These are phyloP conservation scores for Russula lepida DNA, from an alignment of 768 basidiomycete species.

Conservation along the genomic window DNA sequence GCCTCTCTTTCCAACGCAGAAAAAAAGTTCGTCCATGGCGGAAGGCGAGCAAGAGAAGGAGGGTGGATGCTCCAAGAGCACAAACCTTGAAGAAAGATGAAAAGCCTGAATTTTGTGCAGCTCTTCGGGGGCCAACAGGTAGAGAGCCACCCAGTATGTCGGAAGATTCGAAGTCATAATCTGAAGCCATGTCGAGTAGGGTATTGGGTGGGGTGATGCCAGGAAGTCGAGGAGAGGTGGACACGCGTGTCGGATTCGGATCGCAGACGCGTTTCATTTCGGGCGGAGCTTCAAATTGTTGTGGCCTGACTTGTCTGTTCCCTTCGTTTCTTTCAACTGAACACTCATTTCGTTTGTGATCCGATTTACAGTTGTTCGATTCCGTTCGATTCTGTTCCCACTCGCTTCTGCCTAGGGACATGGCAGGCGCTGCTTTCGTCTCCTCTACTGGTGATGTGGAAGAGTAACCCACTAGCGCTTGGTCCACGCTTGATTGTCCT, in stretches of 20 bases:
- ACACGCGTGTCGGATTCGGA: constrained; percentile 3
- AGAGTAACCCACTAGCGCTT: constrained; percentile 39
- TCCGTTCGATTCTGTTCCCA: constrained; percentile 33
- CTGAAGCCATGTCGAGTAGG: constrained; percentile 41
- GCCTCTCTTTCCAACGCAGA: constrained; percentile 52
- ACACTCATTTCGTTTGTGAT: background rate
- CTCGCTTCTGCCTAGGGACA: constrained; percentile 72
- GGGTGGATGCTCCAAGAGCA: constrained; percentile 10
- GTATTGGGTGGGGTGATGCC: constrained; percentile 17
- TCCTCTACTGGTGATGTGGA: constrained; percentile 66
- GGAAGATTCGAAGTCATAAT: constrained; percentile 41
- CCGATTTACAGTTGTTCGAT: constrained; percentile 14
- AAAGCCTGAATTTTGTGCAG: constrained; percentile 12
- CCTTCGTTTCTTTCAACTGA: background rate
- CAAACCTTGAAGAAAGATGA: constrained; percentile 17
- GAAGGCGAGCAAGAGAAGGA: constrained; percentile 26
- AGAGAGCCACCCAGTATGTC: constrained; percentile 61
- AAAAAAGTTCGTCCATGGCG: constrained; percentile 31
- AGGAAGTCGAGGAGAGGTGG: background rate
- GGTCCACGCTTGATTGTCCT: constrained; percentile 75
- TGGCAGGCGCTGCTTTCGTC: constrained; percentile 65
- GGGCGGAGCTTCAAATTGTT: constrained; percentile 8
- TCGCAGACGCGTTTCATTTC: background rate
- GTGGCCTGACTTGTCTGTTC: background rate
- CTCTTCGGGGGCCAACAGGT: constrained; percentile 23